phyloP scores from a whole-genome alignment of 148 eudicot species.

The Agrostemma githago region DNA sequence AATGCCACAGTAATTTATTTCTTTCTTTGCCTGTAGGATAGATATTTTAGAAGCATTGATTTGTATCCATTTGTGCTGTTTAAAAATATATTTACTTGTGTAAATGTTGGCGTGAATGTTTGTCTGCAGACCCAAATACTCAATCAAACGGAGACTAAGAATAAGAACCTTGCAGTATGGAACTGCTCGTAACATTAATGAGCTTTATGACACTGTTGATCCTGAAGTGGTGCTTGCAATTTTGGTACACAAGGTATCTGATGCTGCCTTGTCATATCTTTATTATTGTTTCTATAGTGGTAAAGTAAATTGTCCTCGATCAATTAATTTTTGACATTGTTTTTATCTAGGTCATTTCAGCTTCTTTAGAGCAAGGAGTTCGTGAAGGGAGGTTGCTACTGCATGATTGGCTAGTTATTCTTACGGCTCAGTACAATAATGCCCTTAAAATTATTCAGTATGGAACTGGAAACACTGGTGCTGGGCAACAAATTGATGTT shows the following conservation, averaged over 20 bases:
- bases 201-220: conserved; percentile 93
- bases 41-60: not conserved
- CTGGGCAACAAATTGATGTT: conserved; percentile 58
- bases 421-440: conserved; percentile 84
- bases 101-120: conserved; percentile 18
- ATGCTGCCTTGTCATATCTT: not conserved
- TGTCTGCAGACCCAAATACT: conserved; percentile 62
- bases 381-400: conserved; percentile 90
- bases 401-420: conserved; percentile 98
- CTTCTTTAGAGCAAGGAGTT: conserved; percentile 90
- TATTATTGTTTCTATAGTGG: not conserved
- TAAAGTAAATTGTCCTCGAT: not conserved
- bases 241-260: conserved; percentile 85
- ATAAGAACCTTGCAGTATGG: conserved; percentile 78
- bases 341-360: conserved; percentile 69
- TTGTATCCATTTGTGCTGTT: not conserved
- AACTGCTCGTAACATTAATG: conserved; percentile 79
- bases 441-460: conserved; percentile 61
- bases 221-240: conserved; percentile 88
- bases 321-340: not conserved
- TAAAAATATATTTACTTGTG: not conserved
- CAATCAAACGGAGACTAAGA: conserved; percentile 74
- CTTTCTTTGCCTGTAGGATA: not conserved
- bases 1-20: not conserved
- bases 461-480: conserved; percentile 45